Percentiles rank a stretch among this genome's conserved stretches.
These are phyloP conservation scores for Aspergillus novoparasiticus DNA, from an alignment of 2,329 filamentous ascomycete species.

Conservation along the genomic window DNA sequence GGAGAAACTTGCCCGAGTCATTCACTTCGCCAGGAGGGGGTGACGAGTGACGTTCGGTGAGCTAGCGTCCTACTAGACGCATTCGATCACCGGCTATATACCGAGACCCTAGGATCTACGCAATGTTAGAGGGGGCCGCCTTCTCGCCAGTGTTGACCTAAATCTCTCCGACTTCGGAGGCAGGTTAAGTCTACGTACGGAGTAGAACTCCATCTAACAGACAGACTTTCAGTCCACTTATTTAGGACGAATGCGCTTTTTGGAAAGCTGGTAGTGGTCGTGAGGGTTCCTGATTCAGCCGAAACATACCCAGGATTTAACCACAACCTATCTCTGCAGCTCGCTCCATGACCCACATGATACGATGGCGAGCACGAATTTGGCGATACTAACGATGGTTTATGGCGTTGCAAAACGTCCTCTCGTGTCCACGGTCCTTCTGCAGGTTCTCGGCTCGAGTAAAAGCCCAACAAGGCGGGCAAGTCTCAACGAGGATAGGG, in stretches of 20 bases:
- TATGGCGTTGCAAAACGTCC: neutral
- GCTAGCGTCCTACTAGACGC: neutral
- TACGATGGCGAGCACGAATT: neutral
- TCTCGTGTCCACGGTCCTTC: conserved; percentile 11
- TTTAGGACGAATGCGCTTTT: neutral
- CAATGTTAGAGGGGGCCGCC: neutral
- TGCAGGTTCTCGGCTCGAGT: conserved; percentile 5
- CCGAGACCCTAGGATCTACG: conserved; percentile 1
- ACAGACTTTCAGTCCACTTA: neutral
- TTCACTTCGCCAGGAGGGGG: neutral
- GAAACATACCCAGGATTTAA: neutral
- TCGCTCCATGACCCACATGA: neutral
- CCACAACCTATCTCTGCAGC: neutral
- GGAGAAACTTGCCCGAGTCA: neutral
- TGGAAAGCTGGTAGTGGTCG: neutral
- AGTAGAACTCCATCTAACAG: neutral
- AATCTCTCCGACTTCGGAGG: conserved; percentile 18
- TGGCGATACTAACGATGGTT: neutral
- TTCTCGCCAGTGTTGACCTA: conserved; percentile 1
- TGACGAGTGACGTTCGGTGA: neutral
- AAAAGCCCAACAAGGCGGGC: neutral
- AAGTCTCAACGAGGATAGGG: neutral
- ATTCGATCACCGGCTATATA: conserved; percentile 4
- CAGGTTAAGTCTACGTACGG: conserved; percentile 15
- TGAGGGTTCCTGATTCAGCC: conserved; percentile 6